Evolutionary conservation across 2,329 filamentous ascomycete species (phyloP).

Genomic region (Escovopsis sp.): DNA sequence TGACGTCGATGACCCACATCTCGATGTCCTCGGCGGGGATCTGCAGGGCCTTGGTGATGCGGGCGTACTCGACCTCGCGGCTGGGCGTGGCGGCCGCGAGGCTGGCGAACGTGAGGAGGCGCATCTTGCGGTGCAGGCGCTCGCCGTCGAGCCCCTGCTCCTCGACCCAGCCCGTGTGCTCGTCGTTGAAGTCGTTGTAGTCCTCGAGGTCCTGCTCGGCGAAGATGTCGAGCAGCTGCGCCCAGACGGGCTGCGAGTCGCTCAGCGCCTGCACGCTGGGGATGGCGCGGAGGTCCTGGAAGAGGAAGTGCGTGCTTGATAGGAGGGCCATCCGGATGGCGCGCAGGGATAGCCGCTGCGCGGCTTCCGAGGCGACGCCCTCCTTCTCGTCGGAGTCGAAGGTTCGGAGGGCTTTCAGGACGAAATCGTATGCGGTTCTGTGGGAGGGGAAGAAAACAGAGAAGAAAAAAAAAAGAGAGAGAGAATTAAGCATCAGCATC

Average conservation of each 20-base stretch:
- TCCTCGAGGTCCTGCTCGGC: conserved; percentile 87
- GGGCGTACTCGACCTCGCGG: conserved; percentile 76
- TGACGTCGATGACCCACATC: conserved; percentile 98
- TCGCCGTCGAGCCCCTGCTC: conserved; percentile 57
- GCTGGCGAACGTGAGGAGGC: conserved; percentile 81
- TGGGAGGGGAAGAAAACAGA: too few species aligned
- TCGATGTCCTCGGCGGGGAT: conserved; percentile 76
- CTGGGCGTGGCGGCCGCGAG: conserved; percentile 71
- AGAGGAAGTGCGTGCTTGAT: conserved; percentile 47
- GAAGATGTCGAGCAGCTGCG: conserved; percentile 90
- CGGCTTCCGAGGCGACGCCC: conserved; percentile 43
- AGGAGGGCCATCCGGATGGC: conserved; percentile 40
- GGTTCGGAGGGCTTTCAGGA: conserved; percentile 46
- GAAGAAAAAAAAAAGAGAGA: too few species aligned
- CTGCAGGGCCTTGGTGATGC: conserved; percentile 73
- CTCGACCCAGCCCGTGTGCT: conserved; percentile 76
- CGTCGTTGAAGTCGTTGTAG: conserved; percentile 88
- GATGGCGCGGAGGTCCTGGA: conserved; percentile 69
- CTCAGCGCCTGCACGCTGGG: conserved; percentile 74
- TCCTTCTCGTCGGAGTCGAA: conserved; percentile 42
- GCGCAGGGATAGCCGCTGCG: conserved; percentile 44
- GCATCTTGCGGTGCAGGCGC: conserved; percentile 84
- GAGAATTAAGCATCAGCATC: neutral
- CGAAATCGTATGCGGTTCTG: conserved; percentile 52
- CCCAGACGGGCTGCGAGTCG: conserved; percentile 71